Percentiles rank a stretch among this genome's conserved stretches.
Evolutionary conservation across 164 flowering plant species (phyloP).

Genomic region (Stephania cephalantha): DNA sequence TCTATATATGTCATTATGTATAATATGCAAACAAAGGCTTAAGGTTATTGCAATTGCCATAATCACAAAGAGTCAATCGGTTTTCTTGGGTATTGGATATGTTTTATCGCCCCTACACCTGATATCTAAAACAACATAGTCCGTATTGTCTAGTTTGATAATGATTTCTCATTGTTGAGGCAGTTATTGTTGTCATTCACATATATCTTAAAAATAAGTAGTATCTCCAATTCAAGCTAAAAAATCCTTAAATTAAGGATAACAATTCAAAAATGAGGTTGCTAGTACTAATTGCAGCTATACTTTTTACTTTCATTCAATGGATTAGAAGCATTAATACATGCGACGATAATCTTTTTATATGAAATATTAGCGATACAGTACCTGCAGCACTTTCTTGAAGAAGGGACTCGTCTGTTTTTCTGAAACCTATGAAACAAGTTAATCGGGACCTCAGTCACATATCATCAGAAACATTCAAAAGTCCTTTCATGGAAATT

Average conservation of each 20-base stretch:
- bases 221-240: background rate
- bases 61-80: background rate
- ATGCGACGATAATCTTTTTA: background rate
- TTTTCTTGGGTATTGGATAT: no score
- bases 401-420: slow-evolving; percentile 70
- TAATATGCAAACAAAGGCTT: background rate
- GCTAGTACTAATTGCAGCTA: background rate
- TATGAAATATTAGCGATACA: background rate
- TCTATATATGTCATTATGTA: background rate
- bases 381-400: slow-evolving; percentile 79
- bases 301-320: background rate
- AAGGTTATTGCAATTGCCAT: background rate
- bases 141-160: background rate
- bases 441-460: background rate
- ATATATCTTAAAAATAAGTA: background rate
- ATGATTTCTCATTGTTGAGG: background rate
- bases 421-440: slow-evolving; percentile 51
- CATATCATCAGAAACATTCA: background rate
- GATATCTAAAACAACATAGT: background rate
- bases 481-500: background rate
- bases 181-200: background rate
- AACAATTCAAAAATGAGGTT: background rate
- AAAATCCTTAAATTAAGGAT: background rate
- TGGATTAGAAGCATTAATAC: background rate
- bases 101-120: background rate